phyloP scores from a whole-genome alignment of 2,329 filamentous ascomycete species.

The Penicillium sp. region DNA sequence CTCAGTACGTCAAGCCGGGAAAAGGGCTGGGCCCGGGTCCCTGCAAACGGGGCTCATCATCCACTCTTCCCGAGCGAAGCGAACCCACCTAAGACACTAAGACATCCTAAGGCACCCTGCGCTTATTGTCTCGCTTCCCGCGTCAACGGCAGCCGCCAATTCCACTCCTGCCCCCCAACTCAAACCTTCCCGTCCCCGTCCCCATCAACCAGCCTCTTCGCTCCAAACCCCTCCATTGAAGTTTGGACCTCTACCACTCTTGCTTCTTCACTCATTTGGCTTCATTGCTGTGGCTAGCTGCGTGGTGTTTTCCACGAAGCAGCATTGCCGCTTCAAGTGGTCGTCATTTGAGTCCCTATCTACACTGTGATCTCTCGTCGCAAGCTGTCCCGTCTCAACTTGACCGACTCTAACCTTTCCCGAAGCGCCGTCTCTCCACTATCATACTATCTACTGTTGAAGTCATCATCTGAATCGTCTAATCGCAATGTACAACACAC shows the following conservation, averaged over 20 bases:
- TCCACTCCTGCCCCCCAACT: constrained; percentile 15
- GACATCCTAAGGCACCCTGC: constrained; percentile 4
- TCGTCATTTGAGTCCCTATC: constrained; percentile 9
- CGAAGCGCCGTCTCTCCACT: background rate
- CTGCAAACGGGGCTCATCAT: constrained; percentile 6
- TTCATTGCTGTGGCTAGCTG: constrained; percentile 20
- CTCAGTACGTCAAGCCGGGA: too few species aligned
- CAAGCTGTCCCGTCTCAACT: constrained; percentile 11
- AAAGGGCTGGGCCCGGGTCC: background rate
- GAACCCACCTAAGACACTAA: too few species aligned
- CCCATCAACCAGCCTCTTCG: constrained; percentile 19
- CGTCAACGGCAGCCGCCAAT: constrained; percentile 32
- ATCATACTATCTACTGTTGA: background rate
- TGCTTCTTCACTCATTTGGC: background rate
- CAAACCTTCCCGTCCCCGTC: constrained; percentile 19
- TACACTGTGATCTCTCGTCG: constrained; percentile 11
- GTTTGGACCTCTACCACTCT: background rate
- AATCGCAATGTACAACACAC: constrained; percentile 71
- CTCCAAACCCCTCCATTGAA: constrained; percentile 1
- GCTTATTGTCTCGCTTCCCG: constrained; percentile 29
- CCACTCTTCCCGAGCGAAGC: background rate
- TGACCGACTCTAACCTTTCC: background rate
- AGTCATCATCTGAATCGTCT: background rate
- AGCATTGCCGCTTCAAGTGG: constrained; percentile 20
- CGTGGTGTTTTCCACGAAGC: constrained; percentile 23